Evolutionary conservation across 805 yeast genomes (phyloP).

Genomic region (Brettanomyces custersianus): DNA sequence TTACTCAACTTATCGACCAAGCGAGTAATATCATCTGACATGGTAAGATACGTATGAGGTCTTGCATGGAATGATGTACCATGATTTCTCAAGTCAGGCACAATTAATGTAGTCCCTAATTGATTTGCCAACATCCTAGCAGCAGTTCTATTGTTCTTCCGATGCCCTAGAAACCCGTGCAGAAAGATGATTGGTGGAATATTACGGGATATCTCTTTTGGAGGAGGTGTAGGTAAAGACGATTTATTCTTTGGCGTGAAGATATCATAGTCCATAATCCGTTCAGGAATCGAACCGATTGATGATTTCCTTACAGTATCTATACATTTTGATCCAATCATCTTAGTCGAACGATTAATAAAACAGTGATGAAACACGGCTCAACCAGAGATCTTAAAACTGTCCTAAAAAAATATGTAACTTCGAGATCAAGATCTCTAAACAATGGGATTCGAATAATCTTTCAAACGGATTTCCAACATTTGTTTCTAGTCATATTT

Average conservation of each 20-base stretch:
- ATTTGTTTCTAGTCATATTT: no score
- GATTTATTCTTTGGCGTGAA: slow-evolving; percentile 15
- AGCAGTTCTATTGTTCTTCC: slow-evolving; percentile 66
- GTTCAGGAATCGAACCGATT: not conserved
- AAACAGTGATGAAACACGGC: no score
- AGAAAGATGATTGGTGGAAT: slow-evolving; percentile 61
- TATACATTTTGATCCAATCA: no score
- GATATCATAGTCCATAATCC: slow-evolving; percentile 5
- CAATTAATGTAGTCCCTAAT: slow-evolving; percentile 48
- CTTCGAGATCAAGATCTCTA: no score
- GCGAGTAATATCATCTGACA: slow-evolving; percentile 76
- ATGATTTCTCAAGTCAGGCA: slow-evolving; percentile 80
- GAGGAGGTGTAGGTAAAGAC: slow-evolving; percentile 5
- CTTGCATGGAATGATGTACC: slow-evolving; percentile 76
- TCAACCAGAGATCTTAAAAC: no score
- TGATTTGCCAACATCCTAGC: slow-evolving; percentile 41
- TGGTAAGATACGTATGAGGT: slow-evolving; percentile 61
- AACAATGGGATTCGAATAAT: no score
- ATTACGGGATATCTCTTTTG: not conserved
- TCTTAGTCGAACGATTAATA: no score
- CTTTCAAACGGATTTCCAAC: no score
- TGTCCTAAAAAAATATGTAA: no score
- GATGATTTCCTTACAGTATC: no score
- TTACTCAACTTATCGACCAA: slow-evolving; percentile 27
- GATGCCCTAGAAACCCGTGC: slow-evolving; percentile 86